Evolutionary conservation across 1,139 yeast genomes (phyloP), one percentile per base, ranked within the genome.

Genomic region (Torulaspora globosa): DNA sequence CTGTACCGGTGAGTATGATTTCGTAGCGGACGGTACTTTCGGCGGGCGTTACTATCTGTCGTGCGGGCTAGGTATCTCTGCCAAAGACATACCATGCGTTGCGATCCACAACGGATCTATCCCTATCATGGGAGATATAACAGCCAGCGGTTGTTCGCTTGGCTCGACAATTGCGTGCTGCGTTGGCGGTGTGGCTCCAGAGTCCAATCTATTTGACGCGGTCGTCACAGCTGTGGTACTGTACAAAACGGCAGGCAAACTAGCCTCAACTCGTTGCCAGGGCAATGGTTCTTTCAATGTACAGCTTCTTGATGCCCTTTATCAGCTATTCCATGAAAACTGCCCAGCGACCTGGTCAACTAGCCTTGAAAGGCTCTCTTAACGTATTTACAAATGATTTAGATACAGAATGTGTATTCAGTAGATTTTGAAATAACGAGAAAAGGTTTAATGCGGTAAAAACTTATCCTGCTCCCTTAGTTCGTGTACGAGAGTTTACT

Each of bases 61-160:
- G 2, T 26, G 32, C 1, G 63, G 63, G 5, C 50, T 59, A 1
- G 57, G 52, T 32, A 37, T 45, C 10, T 41, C 59, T 12, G 52
- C 66, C 3, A 65, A 63, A n/a, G 61, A 62, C 8, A 50, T 62
- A 8, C 63, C 63, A 3, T 55, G 68, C 14, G 58, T 58, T 1
- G 59, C 59, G 8, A 54, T 65, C 2, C 63, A 80, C 3, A 52
- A 62, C 2, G 94, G 92, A 11, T 94, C 96, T 0, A 76, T 81
- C 54, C 66, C 70, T 15, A 59, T 82, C 36, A 82, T 89, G 84
- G 84, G 85, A 1, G 62, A 70, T 11, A 76, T 89, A n/a, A 89
- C 97, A 0, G 97, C 96, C 0, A 75, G 94, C 2, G 97, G 97
- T 0, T 90, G 97, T 54, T 78, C 92, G 0, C 69, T 88, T 39